These are phyloP conservation scores for Kwoniella shandongensis DNA, from an alignment of 768 basidiomycete genomes.

Conservation along the genomic window DNA sequence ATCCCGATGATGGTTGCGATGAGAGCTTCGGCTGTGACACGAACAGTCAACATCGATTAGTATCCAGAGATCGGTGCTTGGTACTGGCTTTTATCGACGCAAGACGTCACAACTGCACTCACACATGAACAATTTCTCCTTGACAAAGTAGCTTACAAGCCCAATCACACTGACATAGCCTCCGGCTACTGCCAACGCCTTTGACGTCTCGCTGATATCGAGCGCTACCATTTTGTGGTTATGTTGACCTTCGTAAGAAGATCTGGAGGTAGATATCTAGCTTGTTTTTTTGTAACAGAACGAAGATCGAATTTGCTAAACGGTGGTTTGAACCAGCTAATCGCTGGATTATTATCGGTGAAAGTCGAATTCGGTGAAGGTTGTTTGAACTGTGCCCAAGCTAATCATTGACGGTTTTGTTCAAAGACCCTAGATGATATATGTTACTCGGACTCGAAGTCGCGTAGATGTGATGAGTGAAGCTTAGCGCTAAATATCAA, in stretches of 20 bases:
- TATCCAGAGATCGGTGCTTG: background rate
- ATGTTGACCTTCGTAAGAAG: background rate
- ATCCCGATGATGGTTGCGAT: slow-evolving; percentile 45
- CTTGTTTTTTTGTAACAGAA: slow-evolving; percentile 9
- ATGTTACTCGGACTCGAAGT: no score
- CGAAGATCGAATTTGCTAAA: background rate
- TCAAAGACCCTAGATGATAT: no score
- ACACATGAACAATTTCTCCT: slow-evolving; percentile 54
- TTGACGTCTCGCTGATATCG: slow-evolving; percentile 50
- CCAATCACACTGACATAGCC: slow-evolving; percentile 47
- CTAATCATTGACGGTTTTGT: no score
- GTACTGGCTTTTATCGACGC: background rate
- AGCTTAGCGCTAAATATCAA: no score
- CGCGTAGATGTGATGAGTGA: no score
- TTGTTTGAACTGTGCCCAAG: no score
- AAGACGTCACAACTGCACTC: slow-evolving; percentile 8
- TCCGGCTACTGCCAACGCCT: slow-evolving; percentile 47
- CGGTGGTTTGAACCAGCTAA: no score
- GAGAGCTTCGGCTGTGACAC: slow-evolving; percentile 45
- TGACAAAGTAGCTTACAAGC: slow-evolving; percentile 52
- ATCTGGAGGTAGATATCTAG: slow-evolving; percentile 2
- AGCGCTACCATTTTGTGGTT: slow-evolving; percentile 42
- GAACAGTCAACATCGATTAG: background rate
- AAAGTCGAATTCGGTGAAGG: no score
- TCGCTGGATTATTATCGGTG: no score